Conservation (phyloP, 2,329 filamentous ascomycete species). For the Scedosporium minutisporum region DNA sequence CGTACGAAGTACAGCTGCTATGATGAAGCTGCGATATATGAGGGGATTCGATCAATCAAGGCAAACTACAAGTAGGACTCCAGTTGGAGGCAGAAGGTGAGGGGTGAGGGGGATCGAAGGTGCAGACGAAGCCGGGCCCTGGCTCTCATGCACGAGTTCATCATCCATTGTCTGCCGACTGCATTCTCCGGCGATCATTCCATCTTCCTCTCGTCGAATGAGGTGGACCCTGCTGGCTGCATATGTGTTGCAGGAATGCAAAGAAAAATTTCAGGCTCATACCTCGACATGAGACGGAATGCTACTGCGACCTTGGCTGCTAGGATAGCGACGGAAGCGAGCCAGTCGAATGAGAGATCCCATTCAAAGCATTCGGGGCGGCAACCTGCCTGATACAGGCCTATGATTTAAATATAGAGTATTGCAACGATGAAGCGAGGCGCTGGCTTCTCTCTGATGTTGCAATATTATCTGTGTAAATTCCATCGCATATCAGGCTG, state of each 20-base stretch:
- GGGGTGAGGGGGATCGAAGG: no score
- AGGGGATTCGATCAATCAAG: no score
- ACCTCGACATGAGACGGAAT: no score
- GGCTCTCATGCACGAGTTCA: no score
- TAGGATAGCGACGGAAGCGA: no score
- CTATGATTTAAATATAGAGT: not conserved
- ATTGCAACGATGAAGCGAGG: not conserved
- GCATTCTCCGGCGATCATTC: not conserved
- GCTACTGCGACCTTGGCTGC: not conserved
- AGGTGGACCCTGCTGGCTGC: not conserved
- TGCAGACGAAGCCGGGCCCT: no score
- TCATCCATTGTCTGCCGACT: not conserved
- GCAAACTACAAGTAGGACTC: no score
- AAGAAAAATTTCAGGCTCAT: not conserved
- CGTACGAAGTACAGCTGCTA: not conserved
- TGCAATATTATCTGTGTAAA: no score
- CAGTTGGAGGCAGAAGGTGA: no score
- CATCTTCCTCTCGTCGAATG: not conserved
- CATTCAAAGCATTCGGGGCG: not conserved
- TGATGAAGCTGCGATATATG: not conserved
- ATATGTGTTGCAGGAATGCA: not conserved
- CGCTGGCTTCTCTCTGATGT: not conserved
- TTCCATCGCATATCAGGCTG: no score
- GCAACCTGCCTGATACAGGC: not conserved
- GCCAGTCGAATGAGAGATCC: no score